Evolutionary conservation across 352 stramenopile species (phyloP).

Genomic region (Phytophthora tentaculata): DNA sequence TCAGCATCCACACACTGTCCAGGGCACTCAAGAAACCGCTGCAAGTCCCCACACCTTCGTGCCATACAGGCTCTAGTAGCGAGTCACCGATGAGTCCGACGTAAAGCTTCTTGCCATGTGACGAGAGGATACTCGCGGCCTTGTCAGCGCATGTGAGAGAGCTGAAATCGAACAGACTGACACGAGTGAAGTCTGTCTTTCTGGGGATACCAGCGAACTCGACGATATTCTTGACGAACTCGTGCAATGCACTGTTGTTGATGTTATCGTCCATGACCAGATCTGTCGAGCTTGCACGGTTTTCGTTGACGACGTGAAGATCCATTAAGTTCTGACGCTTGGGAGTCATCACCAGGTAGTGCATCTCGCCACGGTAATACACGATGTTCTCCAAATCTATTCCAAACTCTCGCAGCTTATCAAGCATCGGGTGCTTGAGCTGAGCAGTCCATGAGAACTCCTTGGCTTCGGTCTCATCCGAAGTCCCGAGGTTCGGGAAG

Average conservation of each 20-base stretch:
- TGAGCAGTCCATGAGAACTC: constrained; percentile 39
- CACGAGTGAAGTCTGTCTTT: constrained; percentile 58
- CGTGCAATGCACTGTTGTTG: constrained; percentile 51
- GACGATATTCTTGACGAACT: constrained; percentile 64
- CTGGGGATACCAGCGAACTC: constrained; percentile 72
- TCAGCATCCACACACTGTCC: constrained; percentile 73
- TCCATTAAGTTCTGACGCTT: constrained; percentile 73
- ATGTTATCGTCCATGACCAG: constrained; percentile 69
- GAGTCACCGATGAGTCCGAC: constrained; percentile 77
- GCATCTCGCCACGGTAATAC: constrained; percentile 84
- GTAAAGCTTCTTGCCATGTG: constrained; percentile 71
- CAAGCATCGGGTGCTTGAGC: constrained; percentile 75
- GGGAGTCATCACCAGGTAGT: constrained; percentile 86
- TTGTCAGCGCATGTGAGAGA: constrained; percentile 70
- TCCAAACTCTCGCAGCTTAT: constrained; percentile 60
- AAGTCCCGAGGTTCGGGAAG: constrained; percentile 68
- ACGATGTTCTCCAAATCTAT: constrained; percentile 81
- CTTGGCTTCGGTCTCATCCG: constrained; percentile 63
- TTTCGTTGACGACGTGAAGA: constrained; percentile 59
- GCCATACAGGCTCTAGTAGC: constrained; percentile 82
- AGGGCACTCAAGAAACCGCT: constrained; percentile 77
- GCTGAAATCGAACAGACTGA: constrained; percentile 84
- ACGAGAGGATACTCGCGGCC: constrained; percentile 63
- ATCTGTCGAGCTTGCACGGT: constrained; percentile 55
- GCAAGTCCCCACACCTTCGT: constrained; percentile 69